phyloP scores from a whole-genome alignment of 805 yeast genomes.

The Yamadazyma tumulicola region DNA sequence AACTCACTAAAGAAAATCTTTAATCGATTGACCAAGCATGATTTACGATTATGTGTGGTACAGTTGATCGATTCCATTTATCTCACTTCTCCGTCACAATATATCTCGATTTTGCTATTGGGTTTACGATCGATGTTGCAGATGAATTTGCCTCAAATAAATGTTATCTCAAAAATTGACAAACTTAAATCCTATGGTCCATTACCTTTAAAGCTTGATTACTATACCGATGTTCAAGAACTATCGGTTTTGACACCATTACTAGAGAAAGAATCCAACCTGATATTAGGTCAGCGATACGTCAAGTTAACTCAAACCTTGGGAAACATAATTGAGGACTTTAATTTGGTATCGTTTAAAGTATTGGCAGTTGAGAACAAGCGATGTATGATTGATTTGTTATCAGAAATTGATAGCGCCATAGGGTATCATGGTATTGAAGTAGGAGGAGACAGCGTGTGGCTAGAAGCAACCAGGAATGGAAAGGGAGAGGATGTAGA shows the following conservation, averaged over 20 bases:
- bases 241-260: slow-evolving; percentile 62
- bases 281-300: slow-evolving; percentile 57
- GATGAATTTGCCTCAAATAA: slow-evolving; percentile 87
- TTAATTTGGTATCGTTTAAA: slow-evolving; percentile 81
- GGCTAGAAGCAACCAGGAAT: slow-evolving; percentile 94
- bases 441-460: slow-evolving; percentile 92
- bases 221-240: slow-evolving; percentile 91
- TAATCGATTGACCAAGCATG: slow-evolving; percentile 51
- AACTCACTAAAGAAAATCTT: slow-evolving; percentile 69
- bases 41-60: slow-evolving; percentile 77
- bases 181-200: slow-evolving; percentile 71
- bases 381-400: slow-evolving; percentile 79
- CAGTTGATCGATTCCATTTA: slow-evolving; percentile 81
- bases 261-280: slow-evolving; percentile 68
- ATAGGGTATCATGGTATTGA: slow-evolving; percentile 92
- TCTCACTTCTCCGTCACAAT: slow-evolving; percentile 83
- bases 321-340: slow-evolving; percentile 82
- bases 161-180: slow-evolving; percentile 91
- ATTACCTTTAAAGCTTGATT: slow-evolving; percentile 78
- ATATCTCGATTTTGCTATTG: slow-evolving; percentile 73
- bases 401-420: slow-evolving; percentile 80
- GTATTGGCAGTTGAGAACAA: slow-evolving; percentile 91
- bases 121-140: slow-evolving; percentile 91
- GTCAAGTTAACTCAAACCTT: slow-evolving; percentile 70
- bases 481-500: slow-evolving; percentile 59